These are phyloP conservation scores for Dendrostoma leiphaemia DNA, from an alignment of 2,329 filamentous ascomycete species.

Conservation along the genomic window DNA sequence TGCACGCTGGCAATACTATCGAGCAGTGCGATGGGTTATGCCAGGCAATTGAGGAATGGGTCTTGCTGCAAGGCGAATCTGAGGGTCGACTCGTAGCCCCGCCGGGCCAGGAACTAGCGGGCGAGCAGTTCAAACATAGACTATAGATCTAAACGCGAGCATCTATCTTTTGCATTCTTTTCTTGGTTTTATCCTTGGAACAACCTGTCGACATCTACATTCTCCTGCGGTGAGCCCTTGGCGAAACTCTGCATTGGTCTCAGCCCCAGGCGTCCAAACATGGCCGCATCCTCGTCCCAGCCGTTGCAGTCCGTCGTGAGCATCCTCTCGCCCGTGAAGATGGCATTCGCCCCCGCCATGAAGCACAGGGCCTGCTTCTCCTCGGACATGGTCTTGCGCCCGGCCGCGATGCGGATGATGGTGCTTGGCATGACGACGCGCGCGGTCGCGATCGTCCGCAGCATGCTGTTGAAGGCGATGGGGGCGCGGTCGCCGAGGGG, in stretches of 20 bases:
- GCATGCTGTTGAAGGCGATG: slow-evolving; percentile 73
- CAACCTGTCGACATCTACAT: too few species aligned
- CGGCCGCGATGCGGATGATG: slow-evolving; percentile 84
- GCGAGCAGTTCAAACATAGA: not conserved
- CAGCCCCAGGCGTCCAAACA: slow-evolving; percentile 83
- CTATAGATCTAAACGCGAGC: not conserved
- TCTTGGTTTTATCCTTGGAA: too few species aligned
- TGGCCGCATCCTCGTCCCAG: slow-evolving; percentile 82
- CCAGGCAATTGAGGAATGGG: not conserved
- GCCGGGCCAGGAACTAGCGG: too few species aligned
- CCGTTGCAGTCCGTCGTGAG: slow-evolving; percentile 87
- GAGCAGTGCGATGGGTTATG: not conserved
- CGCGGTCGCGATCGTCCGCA: slow-evolving; percentile 82
- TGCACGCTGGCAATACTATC: slow-evolving; percentile 64
- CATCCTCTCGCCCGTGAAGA: slow-evolving; percentile 96
- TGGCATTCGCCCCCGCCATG: slow-evolving; percentile 88
- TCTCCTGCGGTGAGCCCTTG: too few species aligned
- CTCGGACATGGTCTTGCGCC: slow-evolving; percentile 79
- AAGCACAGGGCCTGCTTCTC: slow-evolving; percentile 89
- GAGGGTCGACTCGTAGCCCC: too few species aligned
- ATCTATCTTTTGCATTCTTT: not conserved
- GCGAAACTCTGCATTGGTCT: slow-evolving; percentile 66
- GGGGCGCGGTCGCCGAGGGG: slow-evolving; percentile 73
- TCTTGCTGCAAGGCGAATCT: too few species aligned
- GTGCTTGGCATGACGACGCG: slow-evolving; percentile 79